Base-by-base conservation (phyloP, 306 rosid species). In the Oemleria cerasiformis region DNA sequence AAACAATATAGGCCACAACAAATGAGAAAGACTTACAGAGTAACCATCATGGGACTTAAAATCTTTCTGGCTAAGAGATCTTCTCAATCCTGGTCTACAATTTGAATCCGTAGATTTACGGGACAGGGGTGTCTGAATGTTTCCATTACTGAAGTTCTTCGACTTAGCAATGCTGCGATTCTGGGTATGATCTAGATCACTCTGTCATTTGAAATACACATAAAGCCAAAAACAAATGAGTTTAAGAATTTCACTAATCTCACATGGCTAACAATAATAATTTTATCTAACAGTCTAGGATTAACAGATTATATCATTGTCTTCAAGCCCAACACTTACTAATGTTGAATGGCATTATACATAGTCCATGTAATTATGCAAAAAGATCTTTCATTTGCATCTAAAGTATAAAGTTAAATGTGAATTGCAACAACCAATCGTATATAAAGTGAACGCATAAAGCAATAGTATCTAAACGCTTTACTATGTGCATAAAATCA, bases 11-110 rank as follows among this genome's bases (percentile, higher is more conserved):
- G 75, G 50, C 50, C 61, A 51, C 39, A 45, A 71, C 39, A 43
- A 63, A 47, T 56, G 44, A 10, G 66, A 54, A 71, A n/a, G 13
- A 7, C 96, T 89, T 86, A 95, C 99, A 44, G 99, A 95, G 77
- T 89, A 86, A 70, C 92, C 96, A 79, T 95, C 99, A 71, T 76
- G 92, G 64, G 76, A 61, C 83, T 77, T 91, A 68, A 89, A 77
- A 55, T 89, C 97, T 79, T 83, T 91, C 77, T 85, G 96, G 84
- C 96, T 89, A 13, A 85, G 80, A 62, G 99, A 89, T 86, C 89
- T 79, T 71, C 91, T 85, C 78, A 91, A 71, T 15, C 67, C 84
- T 58, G 80, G 89, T 67, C 85, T 84, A 70, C 80, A 82, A 75
- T 73, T 85, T 68, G 92, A 89, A 82, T 80, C 86, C 64, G 80